Evolutionary conservation across 371 early-diverging fungal genomes (phyloP).

Genomic region (Batkoa obscura): DNA sequence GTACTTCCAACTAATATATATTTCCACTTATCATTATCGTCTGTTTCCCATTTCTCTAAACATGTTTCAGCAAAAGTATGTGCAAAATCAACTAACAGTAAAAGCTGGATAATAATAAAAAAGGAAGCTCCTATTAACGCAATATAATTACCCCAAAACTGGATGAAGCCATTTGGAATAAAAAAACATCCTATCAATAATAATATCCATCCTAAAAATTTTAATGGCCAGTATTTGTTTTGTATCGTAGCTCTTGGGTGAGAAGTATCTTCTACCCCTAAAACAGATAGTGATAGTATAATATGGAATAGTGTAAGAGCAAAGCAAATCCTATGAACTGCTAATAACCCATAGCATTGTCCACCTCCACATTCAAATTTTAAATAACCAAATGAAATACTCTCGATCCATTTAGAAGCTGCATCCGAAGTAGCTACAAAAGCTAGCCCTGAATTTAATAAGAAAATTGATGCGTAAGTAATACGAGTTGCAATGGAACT

Average conservation of each 20-base stretch:
- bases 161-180: constrained; percentile 78
- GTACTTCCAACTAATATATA: constrained; percentile 54
- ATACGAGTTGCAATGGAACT: constrained; percentile 46
- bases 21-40: constrained; percentile 53
- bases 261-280: constrained; percentile 56
- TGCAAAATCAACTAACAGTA: constrained; percentile 84
- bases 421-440: constrained; percentile 81
- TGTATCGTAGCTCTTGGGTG: constrained; percentile 73
- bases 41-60: constrained; percentile 57
- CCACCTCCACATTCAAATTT: constrained; percentile 72
- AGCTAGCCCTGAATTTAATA: constrained; percentile 38
- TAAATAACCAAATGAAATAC: constrained; percentile 62
- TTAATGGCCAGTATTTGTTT: constrained; percentile 84
- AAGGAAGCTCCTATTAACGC: constrained; percentile 72
- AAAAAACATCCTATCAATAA: constrained; percentile 64
- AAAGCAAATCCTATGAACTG: constrained; percentile 81
- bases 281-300: constrained; percentile 41
- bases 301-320: constrained; percentile 73
- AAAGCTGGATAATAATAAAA: constrained; percentile 76
- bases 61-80: constrained; percentile 75
- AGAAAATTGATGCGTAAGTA: constrained; percentile 65
- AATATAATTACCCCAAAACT: constrained; percentile 68
- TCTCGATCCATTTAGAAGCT: constrained; percentile 63
- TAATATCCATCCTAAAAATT: constrained; percentile 53
- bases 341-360: constrained; percentile 74